A percentile compares a stretch with the other conserved stretches of the same genome.
Conservation (phyloP, 768 basidiomycete genomes). For the Plicaturopsis crispa region DNA sequence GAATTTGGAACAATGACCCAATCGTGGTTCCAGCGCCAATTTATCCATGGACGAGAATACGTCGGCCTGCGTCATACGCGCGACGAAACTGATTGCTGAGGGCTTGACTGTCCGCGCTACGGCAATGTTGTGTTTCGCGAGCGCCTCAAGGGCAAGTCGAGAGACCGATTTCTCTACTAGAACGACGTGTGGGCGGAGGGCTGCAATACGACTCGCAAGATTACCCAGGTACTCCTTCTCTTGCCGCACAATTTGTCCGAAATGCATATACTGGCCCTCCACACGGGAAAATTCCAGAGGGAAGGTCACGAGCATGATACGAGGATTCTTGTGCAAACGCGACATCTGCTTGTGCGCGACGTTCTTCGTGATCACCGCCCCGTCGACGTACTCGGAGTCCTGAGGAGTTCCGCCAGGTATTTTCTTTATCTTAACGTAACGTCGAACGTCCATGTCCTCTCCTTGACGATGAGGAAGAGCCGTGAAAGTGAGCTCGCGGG, state of each 20-base stretch:
- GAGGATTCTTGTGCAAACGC: conserved; percentile 72
- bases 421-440: conserved; percentile 98
- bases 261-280: conserved; percentile 88
- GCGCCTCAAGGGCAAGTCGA: conserved; percentile 79
- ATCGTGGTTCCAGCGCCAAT: conserved; percentile 78
- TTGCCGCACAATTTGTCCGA: conserved; percentile 85
- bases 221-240: conserved; percentile 91
- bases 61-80: conserved; percentile 93
- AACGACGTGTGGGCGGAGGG: conserved; percentile 85
- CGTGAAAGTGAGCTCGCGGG: conserved; percentile 78
- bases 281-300: conserved; percentile 91
- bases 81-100: conserved; percentile 78
- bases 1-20: conserved; percentile 84
- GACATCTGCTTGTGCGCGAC: conserved; percentile 96
- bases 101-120: conserved; percentile 88
- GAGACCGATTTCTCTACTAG: conserved; percentile 91
- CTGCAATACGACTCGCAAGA: conserved; percentile 83
- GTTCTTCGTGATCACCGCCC: conserved; percentile 96
- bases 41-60: conserved; percentile 95
- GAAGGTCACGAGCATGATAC: conserved; percentile 94
- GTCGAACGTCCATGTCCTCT: conserved; percentile 90
- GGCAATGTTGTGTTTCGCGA: conserved; percentile 79
- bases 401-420: conserved; percentile 88
- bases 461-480: conserved; percentile 65
- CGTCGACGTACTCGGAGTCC: conserved; percentile 96